A percentile compares a stretch with the other conserved stretches of the same genome.
These are phyloP conservation scores for Xanthoconium separans DNA, from an alignment of 1,284 basidiomycete species.

Conservation along the genomic window DNA sequence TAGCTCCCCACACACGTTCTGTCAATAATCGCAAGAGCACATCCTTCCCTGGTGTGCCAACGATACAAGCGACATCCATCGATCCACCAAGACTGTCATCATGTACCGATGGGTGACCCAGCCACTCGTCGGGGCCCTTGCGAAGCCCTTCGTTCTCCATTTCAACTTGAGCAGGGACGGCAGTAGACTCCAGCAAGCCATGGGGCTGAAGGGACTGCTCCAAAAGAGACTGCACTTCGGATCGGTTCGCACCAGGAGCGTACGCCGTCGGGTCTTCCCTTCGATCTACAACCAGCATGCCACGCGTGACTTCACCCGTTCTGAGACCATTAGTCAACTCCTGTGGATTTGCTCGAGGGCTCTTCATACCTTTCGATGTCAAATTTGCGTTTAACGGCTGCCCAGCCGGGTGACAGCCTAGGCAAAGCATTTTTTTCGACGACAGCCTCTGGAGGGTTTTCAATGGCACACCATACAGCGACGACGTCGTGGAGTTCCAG, in stretches of 20 bases:
- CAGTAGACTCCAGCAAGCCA: conserved; percentile 47
- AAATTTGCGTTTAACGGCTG: conserved; percentile 51
- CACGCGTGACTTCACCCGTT: conserved; percentile 58
- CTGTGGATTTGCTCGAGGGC: neutral
- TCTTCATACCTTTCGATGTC: conserved; percentile 64
- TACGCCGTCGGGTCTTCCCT: conserved; percentile 60
- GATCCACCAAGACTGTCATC: conserved; percentile 21
- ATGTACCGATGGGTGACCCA: conserved; percentile 17
- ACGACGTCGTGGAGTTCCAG: conserved; percentile 86
- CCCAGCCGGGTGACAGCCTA: conserved; percentile 51
- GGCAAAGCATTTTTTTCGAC: conserved; percentile 25
- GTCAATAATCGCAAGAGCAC: conserved; percentile 48
- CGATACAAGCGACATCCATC: conserved; percentile 52
- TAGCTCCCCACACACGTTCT: conserved; percentile 55
- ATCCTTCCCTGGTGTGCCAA: conserved; percentile 55
- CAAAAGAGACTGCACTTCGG: conserved; percentile 55
- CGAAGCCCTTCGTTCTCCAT: conserved; percentile 37
- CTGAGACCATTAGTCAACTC: conserved; percentile 26
- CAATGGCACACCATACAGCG: conserved; percentile 78
- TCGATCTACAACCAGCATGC: conserved; percentile 74
- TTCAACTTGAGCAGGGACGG: conserved; percentile 53
- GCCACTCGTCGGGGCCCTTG: conserved; percentile 23
- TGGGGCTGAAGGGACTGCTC: conserved; percentile 38
- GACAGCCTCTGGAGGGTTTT: conserved; percentile 52
- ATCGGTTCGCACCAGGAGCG: conserved; percentile 60